phyloP scores from a whole-genome alignment of 2,329 filamentous ascomycete species.

The Shiraia sp. region DNA sequence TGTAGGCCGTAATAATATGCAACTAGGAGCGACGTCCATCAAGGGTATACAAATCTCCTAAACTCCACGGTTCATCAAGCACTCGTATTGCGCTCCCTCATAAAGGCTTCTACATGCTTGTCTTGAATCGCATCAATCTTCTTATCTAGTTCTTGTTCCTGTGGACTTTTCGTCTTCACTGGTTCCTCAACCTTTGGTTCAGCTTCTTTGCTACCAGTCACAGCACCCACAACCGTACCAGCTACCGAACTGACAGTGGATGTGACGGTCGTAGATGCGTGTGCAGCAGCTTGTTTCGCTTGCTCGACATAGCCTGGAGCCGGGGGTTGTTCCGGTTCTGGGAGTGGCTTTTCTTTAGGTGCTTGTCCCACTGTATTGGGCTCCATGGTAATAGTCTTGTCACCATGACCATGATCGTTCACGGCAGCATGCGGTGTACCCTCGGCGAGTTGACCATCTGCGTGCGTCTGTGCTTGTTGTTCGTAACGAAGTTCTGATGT shows the following conservation, averaged over 20 bases:
- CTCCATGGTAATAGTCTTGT: slow-evolving; percentile 53
- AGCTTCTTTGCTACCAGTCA: slow-evolving; percentile 25
- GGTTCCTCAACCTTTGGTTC: slow-evolving; percentile 19
- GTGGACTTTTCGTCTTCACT: slow-evolving; percentile 28
- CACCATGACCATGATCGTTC: slow-evolving; percentile 49
- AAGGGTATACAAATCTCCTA: no score
- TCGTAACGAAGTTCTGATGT: slow-evolving; percentile 48
- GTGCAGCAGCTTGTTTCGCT: slow-evolving; percentile 46
- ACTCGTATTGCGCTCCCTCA: slow-evolving; percentile 33
- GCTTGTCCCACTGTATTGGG: slow-evolving; percentile 54
- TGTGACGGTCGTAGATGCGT: slow-evolving; percentile 30
- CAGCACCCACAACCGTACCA: slow-evolving; percentile 31
- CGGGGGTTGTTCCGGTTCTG: slow-evolving; percentile 34
- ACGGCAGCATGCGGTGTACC: slow-evolving; percentile 48
- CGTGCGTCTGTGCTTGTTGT: slow-evolving; percentile 50
- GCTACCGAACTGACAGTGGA: slow-evolving; percentile 39
- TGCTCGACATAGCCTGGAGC: slow-evolving; percentile 48
- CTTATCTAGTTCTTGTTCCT: slow-evolving; percentile 34
- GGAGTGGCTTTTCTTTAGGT: slow-evolving; percentile 51
- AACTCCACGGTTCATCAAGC: background rate
- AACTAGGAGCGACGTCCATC: no score
- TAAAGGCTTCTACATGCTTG: slow-evolving; percentile 35
- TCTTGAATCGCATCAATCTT: slow-evolving; percentile 35
- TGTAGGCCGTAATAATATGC: no score
- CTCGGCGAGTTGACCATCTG: slow-evolving; percentile 46